Evolutionary conservation across 1,139 yeast species (phyloP), one percentile per base, ranked within the genome.

Genomic region (Ashbya aceris): DNA sequence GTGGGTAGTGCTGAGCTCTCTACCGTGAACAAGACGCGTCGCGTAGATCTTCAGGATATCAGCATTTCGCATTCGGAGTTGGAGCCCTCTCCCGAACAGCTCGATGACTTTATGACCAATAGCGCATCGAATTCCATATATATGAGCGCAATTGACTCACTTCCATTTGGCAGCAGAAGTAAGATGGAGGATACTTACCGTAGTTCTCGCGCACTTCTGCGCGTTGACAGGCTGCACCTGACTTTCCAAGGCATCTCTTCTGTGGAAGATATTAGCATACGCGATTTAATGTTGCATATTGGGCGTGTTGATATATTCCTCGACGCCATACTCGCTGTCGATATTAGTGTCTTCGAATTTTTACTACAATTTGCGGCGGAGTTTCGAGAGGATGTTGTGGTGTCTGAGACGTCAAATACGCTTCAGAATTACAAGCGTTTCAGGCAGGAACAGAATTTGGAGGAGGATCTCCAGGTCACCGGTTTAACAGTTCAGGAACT

Each of bases 111-210:
- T 52, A 72, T 77, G 65, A 77, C 91, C 0, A 82, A 76, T 42
- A 79, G 74, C 41, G 83, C 81, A 48, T 82, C 83, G 2, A 73
- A 77, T 38, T 79, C 93, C 1, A 72, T 86, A 28, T 86, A 84
- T 56, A 77, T 84, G 89, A 84, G 95, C 61, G 95, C 96, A 1
- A 68, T 78, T 2, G 77, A 81, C 0, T 59, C 59, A 12, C 49
- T 61, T 14, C 56, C 54, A 26, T 52, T 45, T 33, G 34, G 40
- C 2, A 45, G 44, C 7, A 43, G 47, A 13, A 27, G 40, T 8
- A 39, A 40, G 27, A 39, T 51, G n/a, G 36, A 55, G 28, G 35
- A 43, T 40, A 27, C 47, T 7, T 8, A 26, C 8, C 10, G 14
- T 10, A 34, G 31, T 43, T 38, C 51, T 12, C 53, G 50, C n/a